A percentile compares a stretch with the other conserved stretches of the same genome.
Evolutionary conservation across 2,329 filamentous ascomycete species (phyloP).

Genomic region (Intubia oerlemansii): DNA sequence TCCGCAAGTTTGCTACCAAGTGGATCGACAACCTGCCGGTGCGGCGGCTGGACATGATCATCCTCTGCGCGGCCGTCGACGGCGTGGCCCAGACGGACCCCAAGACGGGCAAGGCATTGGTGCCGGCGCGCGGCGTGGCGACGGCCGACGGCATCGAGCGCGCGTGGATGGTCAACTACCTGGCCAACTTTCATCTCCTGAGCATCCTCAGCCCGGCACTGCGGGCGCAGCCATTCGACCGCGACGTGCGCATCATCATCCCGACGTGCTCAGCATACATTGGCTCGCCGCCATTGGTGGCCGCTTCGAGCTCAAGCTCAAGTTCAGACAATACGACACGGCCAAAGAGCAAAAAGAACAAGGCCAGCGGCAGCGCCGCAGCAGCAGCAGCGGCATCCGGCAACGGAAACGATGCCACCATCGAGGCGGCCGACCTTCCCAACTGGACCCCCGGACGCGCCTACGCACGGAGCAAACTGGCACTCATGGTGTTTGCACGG

Average conservation of each 20-base stretch:
- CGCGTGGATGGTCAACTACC: constrained; percentile 87
- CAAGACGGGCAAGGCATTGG: background rate
- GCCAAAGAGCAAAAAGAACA: constrained; percentile 1
- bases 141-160: constrained; percentile 69
- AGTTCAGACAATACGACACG: too few species aligned
- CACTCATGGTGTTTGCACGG: constrained; percentile 71
- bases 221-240: constrained; percentile 75
- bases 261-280: constrained; percentile 81
- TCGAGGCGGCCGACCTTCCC: constrained; percentile 17
- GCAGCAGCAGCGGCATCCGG: too few species aligned
- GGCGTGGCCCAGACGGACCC: constrained; percentile 22
- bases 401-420: too few species aligned
- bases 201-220: constrained; percentile 81
- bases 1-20: constrained; percentile 83
- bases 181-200: constrained; percentile 87
- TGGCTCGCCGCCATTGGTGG: constrained; percentile 43
- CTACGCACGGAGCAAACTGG: constrained; percentile 50
- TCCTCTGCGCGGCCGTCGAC: constrained; percentile 51
- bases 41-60: constrained; percentile 70
- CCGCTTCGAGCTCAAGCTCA: too few species aligned
- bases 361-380: too few species aligned
- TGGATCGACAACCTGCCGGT: constrained; percentile 95
- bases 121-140: constrained; percentile 17
- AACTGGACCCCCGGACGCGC: constrained; percentile 33
- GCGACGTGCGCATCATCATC: constrained; percentile 77